Percentiles rank a stretch among this genome's conserved stretches.
These are phyloP conservation scores for Arctium minus DNA, from an alignment of 129 eudicot species.

Conservation along the genomic window DNA sequence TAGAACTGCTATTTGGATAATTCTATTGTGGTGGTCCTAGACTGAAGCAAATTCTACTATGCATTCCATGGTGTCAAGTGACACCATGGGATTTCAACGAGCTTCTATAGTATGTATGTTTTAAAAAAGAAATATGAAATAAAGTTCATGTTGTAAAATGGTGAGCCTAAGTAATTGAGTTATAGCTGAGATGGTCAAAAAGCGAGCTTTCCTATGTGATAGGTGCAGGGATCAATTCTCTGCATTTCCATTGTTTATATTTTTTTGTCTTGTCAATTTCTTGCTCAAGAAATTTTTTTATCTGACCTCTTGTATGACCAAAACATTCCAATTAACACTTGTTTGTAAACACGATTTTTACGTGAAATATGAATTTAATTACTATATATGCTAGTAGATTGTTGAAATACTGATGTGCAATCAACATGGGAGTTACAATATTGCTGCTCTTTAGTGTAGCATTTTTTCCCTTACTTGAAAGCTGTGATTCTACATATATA, in stretches of 20 bases:
- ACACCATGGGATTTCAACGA: neutral
- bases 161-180: neutral
- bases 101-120: neutral
- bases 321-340: neutral
- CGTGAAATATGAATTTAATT: too few relatives aligned
- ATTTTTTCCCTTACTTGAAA: neutral
- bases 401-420: neutral
- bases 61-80: too few relatives aligned
- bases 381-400: too few relatives aligned
- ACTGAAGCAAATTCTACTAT: too few relatives aligned
- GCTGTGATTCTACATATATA: neutral
- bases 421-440: neutral
- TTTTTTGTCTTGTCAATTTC: neutral
- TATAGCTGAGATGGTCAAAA: neutral
- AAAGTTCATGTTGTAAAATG: neutral
- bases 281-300: neutral
- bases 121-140: neutral
- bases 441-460: neutral
- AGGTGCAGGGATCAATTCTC: neutral
- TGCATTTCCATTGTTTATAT: neutral
- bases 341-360: neutral
- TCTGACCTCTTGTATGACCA: neutral
- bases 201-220: neutral
- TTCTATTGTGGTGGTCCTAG: too few relatives aligned
- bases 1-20: too few relatives aligned